These are phyloP conservation scores for Byssochlamys sp. DNA, from an alignment of 2,329 filamentous ascomycete genomes.

Conservation along the genomic window DNA sequence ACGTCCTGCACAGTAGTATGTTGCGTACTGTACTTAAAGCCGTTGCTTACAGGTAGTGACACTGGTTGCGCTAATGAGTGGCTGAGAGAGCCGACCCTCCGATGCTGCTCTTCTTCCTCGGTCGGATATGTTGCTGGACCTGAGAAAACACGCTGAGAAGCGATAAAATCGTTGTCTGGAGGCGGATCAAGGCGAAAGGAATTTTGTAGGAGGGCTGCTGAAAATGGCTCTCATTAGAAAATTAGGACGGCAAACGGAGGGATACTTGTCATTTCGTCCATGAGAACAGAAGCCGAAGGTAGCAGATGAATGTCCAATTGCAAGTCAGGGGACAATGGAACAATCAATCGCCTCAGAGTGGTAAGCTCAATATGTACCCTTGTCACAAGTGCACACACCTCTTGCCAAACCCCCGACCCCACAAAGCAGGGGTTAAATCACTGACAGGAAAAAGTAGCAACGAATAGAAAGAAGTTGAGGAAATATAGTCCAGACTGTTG, in stretches of 20 bases:
- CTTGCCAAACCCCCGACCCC: slow-evolving; percentile 1
- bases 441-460: slow-evolving; percentile 1
- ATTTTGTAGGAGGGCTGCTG: slow-evolving; percentile 27
- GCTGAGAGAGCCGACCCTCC: slow-evolving; percentile 42
- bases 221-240: slow-evolving; percentile 16
- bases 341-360: not conserved
- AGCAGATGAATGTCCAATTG: not conserved
- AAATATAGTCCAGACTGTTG: not conserved
- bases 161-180: slow-evolving; percentile 32
- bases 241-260: slow-evolving; percentile 7
- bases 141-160: slow-evolving; percentile 24
- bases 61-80: slow-evolving; percentile 37
- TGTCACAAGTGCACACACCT: slow-evolving; percentile 5
- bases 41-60: slow-evolving; percentile 39
- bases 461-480: not conserved
- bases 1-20: slow-evolving; percentile 43
- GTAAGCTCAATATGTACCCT: slow-evolving; percentile 2
- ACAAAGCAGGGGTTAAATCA: not conserved
- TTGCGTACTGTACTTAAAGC: slow-evolving; percentile 44
- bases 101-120: slow-evolving; percentile 39
- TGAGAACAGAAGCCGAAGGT: not conserved
- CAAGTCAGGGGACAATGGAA: not conserved
- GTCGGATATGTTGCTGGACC: slow-evolving; percentile 25
- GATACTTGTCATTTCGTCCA: not conserved
- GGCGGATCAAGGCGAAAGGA: slow-evolving; percentile 29